Conservation (phyloP, 805 yeast species). For the Pichia paraexigua region DNA sequence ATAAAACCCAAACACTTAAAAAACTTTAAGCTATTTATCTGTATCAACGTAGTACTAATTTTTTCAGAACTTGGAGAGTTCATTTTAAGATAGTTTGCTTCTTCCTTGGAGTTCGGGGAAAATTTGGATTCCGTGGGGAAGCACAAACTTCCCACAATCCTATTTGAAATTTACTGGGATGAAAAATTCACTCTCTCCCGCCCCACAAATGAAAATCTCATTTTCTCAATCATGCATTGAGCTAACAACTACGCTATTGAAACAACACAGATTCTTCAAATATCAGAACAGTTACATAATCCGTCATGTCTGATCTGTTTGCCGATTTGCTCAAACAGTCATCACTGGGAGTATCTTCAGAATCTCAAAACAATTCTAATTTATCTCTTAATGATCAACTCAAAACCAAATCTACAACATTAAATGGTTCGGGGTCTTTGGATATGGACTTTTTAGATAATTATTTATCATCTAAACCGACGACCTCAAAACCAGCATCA, state of each 20-base stretch:
- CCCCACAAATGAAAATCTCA: background rate
- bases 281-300: background rate
- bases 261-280: too few relatives aligned
- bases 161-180: background rate
- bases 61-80: too few relatives aligned
- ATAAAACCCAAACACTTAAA: too few relatives aligned
- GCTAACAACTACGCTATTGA: too few relatives aligned
- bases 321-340: slow-evolving; percentile 33
- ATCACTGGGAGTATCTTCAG: slow-evolving; percentile 16
- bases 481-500: background rate
- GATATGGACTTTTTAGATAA: slow-evolving; percentile 27
- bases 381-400: slow-evolving; percentile 26
- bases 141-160: background rate
- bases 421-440: slow-evolving; percentile 21
- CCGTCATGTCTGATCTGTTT: slow-evolving; percentile 29
- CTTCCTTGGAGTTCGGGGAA: background rate
- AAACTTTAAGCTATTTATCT: too few relatives aligned
- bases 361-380: slow-evolving; percentile 16
- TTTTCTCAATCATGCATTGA: background rate
- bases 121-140: background rate
- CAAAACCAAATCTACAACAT: background rate
- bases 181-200: background rate
- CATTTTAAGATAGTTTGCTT: too few relatives aligned
- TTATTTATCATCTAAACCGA: slow-evolving; percentile 4
- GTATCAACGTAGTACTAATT: too few relatives aligned